Base-by-base conservation (phyloP, 768 basidiomycete species). In the Auricularia auricula-judae region DNA sequence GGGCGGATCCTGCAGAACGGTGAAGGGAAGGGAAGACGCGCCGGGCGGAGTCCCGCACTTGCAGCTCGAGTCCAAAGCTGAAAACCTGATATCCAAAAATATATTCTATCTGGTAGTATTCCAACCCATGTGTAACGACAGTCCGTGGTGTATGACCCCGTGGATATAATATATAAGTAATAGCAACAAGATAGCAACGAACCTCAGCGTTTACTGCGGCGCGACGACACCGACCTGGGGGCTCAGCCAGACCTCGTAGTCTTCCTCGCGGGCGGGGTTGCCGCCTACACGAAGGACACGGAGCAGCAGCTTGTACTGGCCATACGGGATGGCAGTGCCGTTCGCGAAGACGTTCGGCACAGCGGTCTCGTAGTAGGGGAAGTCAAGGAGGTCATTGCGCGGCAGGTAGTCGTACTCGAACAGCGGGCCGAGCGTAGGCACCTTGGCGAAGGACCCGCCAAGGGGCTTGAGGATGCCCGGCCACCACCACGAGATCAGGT, bases 291-390 rank as follows among this genome's bases (percentile, higher is more conserved):
- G 66, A 33, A 66, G 67, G 10, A 65, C 70, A 34, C 69, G 44
- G 18, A 58, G 14, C 4, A 66, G 62, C 12, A 63, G 54, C 62
- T 66, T 66, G 65, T 79, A 79, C 29, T 64, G 66, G 12, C 76
- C 76, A 63, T 74, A 70, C 3, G 75, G 71, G n/a, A 76, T 72
- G 10, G 58, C 51, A 1, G 72, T 73, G 3, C 72, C 73, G 59
- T 74, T 75, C 10, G 69, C 65, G 56, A 71, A 73, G 29, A 56
- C 53, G 56, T 23, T 34, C 56, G 56, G 10, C 23, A 35, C 56
- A 18, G 18, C 10, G 29, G 56, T 29, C 56, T 33, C 56, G 10
- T 59, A 35, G 34, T 59, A 59, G 23, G 34, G 29, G 56, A 29
- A n/a, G 34, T 59, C 34, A 10, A 33, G 8, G 23, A n/a, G 5